These are phyloP conservation scores for Paecilomyces fulvus DNA, from an alignment of 2,329 filamentous ascomycete species.

Conservation along the genomic window DNA sequence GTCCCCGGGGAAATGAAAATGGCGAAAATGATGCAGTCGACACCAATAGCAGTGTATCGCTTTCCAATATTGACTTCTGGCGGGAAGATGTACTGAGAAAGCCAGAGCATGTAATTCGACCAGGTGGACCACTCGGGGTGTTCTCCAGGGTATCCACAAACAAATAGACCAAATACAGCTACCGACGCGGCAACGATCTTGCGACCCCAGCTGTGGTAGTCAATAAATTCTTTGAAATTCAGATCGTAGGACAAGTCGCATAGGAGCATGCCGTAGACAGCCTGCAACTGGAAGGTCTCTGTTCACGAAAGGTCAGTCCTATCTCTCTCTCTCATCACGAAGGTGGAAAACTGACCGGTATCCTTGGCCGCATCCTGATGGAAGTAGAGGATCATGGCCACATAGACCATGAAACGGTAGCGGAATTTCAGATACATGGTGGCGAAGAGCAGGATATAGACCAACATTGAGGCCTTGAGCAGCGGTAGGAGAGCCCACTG, in stretches of 20 bases:
- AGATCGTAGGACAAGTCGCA: slow-evolving; percentile 43
- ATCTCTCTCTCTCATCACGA: not conserved
- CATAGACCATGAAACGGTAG: slow-evolving; percentile 39
- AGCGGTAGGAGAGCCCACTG: slow-evolving; percentile 48
- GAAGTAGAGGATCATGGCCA: slow-evolving; percentile 42
- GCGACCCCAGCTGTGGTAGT: slow-evolving; percentile 32
- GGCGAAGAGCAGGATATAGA: slow-evolving; percentile 42
- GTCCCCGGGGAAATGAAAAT: slow-evolving; percentile 43
- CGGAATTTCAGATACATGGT: slow-evolving; percentile 38
- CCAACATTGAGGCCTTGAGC: slow-evolving; percentile 42
- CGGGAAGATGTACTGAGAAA: slow-evolving; percentile 40
- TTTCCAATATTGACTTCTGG: slow-evolving; percentile 35
- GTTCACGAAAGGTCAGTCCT: not conserved
- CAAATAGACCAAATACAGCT: slow-evolving; percentile 37
- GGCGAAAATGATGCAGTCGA: slow-evolving; percentile 42
- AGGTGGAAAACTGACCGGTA: slow-evolving; percentile 31
- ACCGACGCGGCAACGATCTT: slow-evolving; percentile 30
- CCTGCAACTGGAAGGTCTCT: slow-evolving; percentile 49
- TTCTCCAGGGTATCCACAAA: slow-evolving; percentile 44
- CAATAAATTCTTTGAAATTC: slow-evolving; percentile 38
- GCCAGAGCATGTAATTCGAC: slow-evolving; percentile 37
- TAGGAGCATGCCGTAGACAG: slow-evolving; percentile 45
- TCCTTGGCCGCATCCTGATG: slow-evolving; percentile 38
- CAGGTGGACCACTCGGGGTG: slow-evolving; percentile 43
- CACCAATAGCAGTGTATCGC: slow-evolving; percentile 41